Conservation (phyloP, 768 basidiomycete species). For the Steccherinum ochraceum region DNA sequence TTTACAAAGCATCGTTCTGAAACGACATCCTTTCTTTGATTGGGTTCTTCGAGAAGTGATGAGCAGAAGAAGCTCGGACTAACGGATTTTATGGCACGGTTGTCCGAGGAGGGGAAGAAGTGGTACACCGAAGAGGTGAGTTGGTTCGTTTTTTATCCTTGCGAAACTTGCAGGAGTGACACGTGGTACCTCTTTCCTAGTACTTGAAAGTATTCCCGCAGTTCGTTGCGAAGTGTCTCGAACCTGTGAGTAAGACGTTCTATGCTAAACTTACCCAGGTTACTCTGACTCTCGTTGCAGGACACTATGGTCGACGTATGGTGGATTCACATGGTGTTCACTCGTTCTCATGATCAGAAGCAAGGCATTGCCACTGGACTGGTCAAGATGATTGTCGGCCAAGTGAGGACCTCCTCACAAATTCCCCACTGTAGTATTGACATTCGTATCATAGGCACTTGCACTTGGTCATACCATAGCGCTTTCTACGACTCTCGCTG, state of each 20-base stretch:
- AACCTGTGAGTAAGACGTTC: slow-evolving; percentile 4
- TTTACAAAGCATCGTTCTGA: not conserved
- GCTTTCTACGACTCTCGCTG: slow-evolving; percentile 8
- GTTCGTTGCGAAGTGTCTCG: slow-evolving; percentile 12
- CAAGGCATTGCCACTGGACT: slow-evolving; percentile 7
- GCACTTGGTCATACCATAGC: slow-evolving; percentile 6
- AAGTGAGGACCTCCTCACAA: not conserved
- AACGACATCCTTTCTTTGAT: too few species aligned
- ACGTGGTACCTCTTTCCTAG: slow-evolving; percentile 5
- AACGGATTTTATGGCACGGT: slow-evolving; percentile 3
- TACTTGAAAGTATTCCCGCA: slow-evolving; percentile 10
- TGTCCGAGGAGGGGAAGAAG: slow-evolving; percentile 11
- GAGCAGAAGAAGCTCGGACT: not conserved
- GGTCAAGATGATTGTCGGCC: not conserved
- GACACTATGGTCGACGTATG: slow-evolving; percentile 12
- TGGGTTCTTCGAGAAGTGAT: not conserved
- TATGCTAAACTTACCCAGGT: not conserved
- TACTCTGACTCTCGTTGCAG: not conserved
- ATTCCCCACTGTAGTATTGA: not conserved
- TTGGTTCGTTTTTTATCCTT: not conserved
- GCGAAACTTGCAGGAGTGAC: not conserved
- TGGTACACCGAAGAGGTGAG: slow-evolving; percentile 7
- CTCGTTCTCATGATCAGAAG: slow-evolving; percentile 1
- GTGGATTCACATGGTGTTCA: slow-evolving; percentile 13
- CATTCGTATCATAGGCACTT: slow-evolving; percentile 3